Evolutionary conservation across 768 basidiomycete species (phyloP).

Genomic region (Psilocybe tampanensis): DNA sequence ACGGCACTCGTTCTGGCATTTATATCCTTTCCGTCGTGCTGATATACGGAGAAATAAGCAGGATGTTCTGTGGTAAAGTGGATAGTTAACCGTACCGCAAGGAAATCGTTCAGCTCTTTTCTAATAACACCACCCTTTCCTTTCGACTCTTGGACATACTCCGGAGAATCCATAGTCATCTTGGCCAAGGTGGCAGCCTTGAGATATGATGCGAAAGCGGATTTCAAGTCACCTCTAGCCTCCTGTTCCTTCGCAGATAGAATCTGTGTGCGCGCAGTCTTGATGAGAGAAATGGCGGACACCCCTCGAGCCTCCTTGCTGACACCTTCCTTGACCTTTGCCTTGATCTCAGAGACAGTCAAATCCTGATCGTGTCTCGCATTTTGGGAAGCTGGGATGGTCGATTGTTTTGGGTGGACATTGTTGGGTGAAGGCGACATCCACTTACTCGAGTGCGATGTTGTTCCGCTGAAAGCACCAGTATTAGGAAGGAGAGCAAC

Average conservation of each 20-base stretch:
- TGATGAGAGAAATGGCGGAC: conserved; percentile 63
- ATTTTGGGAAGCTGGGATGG: conserved; percentile 27
- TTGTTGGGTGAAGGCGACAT: conserved; percentile 18
- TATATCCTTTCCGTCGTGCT: conserved; percentile 44
- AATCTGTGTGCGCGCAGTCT: conserved; percentile 60
- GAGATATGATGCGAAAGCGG: conserved; percentile 60
- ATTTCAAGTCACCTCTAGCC: conserved; percentile 58
- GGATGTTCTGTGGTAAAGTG: neutral
- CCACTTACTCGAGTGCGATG: conserved; percentile 32
- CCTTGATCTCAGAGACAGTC: conserved; percentile 45
- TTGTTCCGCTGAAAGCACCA: conserved; percentile 27
- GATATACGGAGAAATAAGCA: neutral
- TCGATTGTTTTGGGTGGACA: conserved; percentile 20
- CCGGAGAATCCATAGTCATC: conserved; percentile 60
- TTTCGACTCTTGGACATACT: conserved; percentile 53
- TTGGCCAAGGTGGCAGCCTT: conserved; percentile 61
- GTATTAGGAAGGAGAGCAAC: conserved; percentile 25
- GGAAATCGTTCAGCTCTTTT: conserved; percentile 67
- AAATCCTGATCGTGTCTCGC: conserved; percentile 32
- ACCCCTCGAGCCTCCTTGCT: conserved; percentile 57
- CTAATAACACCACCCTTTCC: conserved; percentile 54
- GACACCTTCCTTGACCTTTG: conserved; percentile 47
- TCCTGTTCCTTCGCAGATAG: conserved; percentile 54
- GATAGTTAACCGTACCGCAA: conserved; percentile 49
- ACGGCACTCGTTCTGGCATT: conserved; percentile 36